These are phyloP conservation scores for Trametes versicolor DNA, from an alignment of 1,284 basidiomycete species.

Conservation along the genomic window DNA sequence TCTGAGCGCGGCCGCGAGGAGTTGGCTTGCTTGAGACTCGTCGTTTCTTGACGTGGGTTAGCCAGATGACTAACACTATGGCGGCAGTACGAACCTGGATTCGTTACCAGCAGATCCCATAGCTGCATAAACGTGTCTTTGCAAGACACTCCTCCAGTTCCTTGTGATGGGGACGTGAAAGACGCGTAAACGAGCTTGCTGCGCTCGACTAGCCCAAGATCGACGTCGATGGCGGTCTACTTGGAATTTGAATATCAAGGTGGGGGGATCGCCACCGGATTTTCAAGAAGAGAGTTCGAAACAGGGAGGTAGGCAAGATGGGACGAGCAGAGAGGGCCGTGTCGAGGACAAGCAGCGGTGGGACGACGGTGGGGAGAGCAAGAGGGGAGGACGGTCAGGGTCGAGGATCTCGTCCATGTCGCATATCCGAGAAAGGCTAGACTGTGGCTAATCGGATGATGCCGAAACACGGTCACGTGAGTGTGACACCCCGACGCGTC, in stretches of 20 bases:
- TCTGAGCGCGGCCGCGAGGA: conserved; percentile 29
- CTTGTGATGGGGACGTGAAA: neutral
- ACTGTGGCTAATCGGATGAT: conserved; percentile 13
- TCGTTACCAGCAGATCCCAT: conserved; percentile 17
- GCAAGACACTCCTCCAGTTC: neutral
- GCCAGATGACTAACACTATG: too few relatives aligned
- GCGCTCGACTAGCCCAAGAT: neutral
- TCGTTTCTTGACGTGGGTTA: conserved; percentile 17
- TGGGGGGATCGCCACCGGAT: neutral
- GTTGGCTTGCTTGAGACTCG: conserved; percentile 32
- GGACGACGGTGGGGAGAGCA: neutral
- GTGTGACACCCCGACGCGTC: conserved; percentile 16
- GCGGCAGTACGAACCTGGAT: conserved; percentile 20
- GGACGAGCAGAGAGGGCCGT: neutral
- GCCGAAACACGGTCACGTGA: conserved; percentile 33
- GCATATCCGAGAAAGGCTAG: conserved; percentile 8
- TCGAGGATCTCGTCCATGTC: conserved; percentile 7
- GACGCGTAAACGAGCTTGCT: conserved; percentile 6
- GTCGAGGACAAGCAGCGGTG: neutral
- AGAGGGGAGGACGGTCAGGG: neutral
- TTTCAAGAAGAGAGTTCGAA: neutral
- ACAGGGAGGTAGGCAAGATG: neutral
- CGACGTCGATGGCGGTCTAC: neutral
- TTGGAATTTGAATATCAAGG: neutral
- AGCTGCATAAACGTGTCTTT: neutral